Evolutionary conservation across 2,329 filamentous ascomycete species (phyloP).

Genomic region (Fusarium sp.): DNA sequence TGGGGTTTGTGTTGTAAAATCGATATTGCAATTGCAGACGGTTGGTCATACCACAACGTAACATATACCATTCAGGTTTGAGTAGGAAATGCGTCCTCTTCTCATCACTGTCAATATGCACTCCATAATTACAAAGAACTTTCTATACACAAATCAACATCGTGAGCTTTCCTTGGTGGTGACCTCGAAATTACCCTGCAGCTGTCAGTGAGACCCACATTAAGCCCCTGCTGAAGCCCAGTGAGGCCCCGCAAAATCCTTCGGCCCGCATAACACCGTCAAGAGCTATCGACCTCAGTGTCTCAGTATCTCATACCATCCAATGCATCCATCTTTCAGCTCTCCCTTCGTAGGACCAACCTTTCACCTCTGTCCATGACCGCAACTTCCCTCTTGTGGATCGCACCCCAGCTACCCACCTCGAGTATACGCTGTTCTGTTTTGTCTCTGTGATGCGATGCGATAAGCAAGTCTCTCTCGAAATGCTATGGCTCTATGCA

Average conservation of each 20-base stretch:
- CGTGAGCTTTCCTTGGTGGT: neutral
- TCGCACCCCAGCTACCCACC: neutral
- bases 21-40: too few relatives aligned
- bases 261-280: constrained; percentile 18
- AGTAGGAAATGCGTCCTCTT: too few relatives aligned
- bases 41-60: neutral
- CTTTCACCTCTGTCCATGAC: constrained; percentile 1
- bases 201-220: neutral
- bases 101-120: too few relatives aligned
- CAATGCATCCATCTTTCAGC: constrained; percentile 15
- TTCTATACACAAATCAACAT: neutral
- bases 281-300: neutral
- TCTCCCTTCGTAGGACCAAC: constrained; percentile 30
- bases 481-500: constrained; percentile 1
- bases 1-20: too few relatives aligned
- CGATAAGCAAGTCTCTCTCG: neutral
- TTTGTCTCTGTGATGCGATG: neutral
- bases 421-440: neutral
- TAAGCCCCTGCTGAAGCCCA: neutral
- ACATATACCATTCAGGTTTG: neutral
- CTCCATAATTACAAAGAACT: neutral
- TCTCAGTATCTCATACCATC: constrained; percentile 24
- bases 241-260: constrained; percentile 12
- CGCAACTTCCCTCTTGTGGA: constrained; percentile 17
- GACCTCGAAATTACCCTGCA: constrained; percentile 8